Base-by-base conservation (phyloP, 2,329 filamentous ascomycete species). In the Clonostachys solani region DNA sequence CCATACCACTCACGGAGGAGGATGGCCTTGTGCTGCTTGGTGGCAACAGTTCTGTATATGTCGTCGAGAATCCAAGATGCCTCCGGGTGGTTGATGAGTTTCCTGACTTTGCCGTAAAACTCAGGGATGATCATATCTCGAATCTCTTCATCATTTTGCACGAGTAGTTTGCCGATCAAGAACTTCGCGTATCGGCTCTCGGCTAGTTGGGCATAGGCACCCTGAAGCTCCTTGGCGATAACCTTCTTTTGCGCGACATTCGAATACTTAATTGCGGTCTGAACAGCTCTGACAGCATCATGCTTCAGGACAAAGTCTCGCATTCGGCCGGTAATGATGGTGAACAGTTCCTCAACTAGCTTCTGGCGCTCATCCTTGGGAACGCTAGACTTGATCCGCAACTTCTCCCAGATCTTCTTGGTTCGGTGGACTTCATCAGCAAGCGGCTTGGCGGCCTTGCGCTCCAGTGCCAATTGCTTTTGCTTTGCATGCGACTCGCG, bases 181-280 rank as follows among this genome's bases (percentile, higher is more conserved):
- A 97, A 99, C 71, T 99, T 99, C 60, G 92, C 92, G 63, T 99
- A 99, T 66, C 87, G 88, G 72, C 92, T 95, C 75, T 97, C 92
- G 4, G 92, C 91, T 55, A 99, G 74, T 56, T 88, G 81, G 40
- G 83, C 81, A 65, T 95, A 96, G 55, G 86, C 86, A 16, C 92
- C 91, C 66, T 88, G 84, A 47, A 99, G 77, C 67, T 99, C 94
- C 49, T 75, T 77, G 9, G 92, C 90, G 59, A 99, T 96, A 71
- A 86, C 82, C 67, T 86, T 89, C 61, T 89, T 81, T 70, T 96
- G 92, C 50, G 88, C 86, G 47, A 83, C 76, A 42, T 86, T 95
- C 43, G 90, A 87, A 69, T 99, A 99, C 69, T 99, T 99, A 69
- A 99, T 82, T 36, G 92, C 94, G 12, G 92, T 96, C 72, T 99